Base-by-base conservation (phyloP, 2,329 filamentous ascomycete genomes). In the Exutisphaerella laricina region DNA sequence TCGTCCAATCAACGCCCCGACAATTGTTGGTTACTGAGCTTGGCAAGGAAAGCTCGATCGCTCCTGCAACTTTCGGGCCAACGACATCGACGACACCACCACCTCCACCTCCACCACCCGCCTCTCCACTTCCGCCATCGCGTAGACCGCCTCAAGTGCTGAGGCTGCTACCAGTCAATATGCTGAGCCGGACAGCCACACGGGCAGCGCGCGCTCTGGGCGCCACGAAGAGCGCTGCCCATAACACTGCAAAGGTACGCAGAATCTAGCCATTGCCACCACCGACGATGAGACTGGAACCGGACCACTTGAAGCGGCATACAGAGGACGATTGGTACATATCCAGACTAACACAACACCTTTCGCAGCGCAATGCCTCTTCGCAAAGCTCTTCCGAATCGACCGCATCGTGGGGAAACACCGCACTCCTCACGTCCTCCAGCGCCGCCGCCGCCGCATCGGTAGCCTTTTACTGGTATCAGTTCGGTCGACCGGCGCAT, bases 381-480 rank as follows among this genome's bases (percentile, higher is more conserved):
- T 83, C 85, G 62, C 81, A 80, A 59, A 78, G 77, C 71, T 84
- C 73, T 62, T 71, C 77, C 59, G 67, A 84, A 69, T 75, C 79
- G 67, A 79, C 84, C 67, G 61, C 77, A 41, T 53, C 85, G 61
- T 82, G 85, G 70, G 82, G 83, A 71, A 77, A 92, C 69, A 96
- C 90, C 71, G 76, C 89, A 61, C 85, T 89, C 66, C 88, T 87
- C 64, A 79, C 81, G 62, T 86, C 85, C 65, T 89, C 92, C 59
- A 95, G 88, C 59, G 80, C 84, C 60, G 78, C 88, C 64, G 88
- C 90, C 61, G 75, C 87, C 70, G 89, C 88, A 61, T 90, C 90
- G 57, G 82, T 90, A 63, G 89, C 87, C 60, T 97, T 89, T 88
- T 97, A 96, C 75, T 94, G 90, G 70, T 88, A 95, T 72, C 82